Evolutionary conservation across 495 filamentous ascomycete species (phyloP), one percentile per base, ranked within the genome.

Genomic region (Lasiosphaeria ovina): DNA sequence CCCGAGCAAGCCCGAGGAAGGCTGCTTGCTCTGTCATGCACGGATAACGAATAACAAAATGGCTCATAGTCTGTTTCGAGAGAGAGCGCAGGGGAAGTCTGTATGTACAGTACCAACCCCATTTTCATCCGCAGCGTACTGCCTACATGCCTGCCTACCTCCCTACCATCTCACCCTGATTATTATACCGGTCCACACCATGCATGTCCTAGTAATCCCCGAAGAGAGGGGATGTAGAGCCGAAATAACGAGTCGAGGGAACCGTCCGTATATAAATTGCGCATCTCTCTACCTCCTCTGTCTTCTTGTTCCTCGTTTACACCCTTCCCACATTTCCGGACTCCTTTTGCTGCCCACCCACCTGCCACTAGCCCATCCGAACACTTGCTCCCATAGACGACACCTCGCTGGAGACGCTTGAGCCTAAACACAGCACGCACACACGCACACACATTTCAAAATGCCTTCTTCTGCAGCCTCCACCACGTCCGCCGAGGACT

Each of bases 391-490:
- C 48, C 12, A 10, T 36, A 24, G n/a, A 24, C 47, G 40, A 24
- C 36, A 35, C 42, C 16, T 17, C 54, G 24, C 9, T 32, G 31
- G 12, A 11, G 1, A 47, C 12, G 44, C 44, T 47, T 14, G 12
- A 47, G 16, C 44, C 12, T 4, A 0, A 2, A 7, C 7, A 47
- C 44, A 47, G 4, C 12, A 47, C 12, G 24, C 53, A 4, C 40
- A 42, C 54, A 10, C 24, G 3, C 59, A 52, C 44, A 57, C 16
- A 59, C 48, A 34, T 47, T 1, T 51, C 44, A 47, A 57, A 10
- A 67, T 61, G 58, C 47, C 60, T 62, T 57, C 58, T 31, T 31
- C 53, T 10, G 45, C 60, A 6, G 51, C 62, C 42, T 50, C 63
- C 52, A 35, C 60, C 35, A 44, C 52, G 10, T n/a, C 32, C 42